These are phyloP conservation scores for Agarophyton chilense DNA, from an alignment of 23 red algal genomes.

Conservation along the genomic window DNA sequence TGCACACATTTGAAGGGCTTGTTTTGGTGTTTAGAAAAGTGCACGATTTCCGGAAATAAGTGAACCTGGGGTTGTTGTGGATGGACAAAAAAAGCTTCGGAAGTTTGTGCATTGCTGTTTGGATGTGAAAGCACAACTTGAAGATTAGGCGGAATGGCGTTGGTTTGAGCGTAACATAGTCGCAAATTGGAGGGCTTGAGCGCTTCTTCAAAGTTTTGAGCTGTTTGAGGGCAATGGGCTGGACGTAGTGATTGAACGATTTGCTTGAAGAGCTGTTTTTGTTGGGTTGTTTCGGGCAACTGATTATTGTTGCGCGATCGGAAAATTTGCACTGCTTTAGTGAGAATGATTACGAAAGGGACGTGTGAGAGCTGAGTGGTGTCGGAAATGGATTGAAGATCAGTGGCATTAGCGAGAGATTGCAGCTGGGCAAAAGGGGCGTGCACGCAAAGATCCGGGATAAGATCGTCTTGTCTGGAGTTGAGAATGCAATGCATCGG, in stretches of 20 bases:
- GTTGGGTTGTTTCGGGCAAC: constrained; percentile 14
- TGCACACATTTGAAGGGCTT: neutral
- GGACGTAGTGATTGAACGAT: constrained; percentile 41
- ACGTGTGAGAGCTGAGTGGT: constrained; percentile 59
- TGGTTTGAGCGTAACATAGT: constrained; percentile 32
- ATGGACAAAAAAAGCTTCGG: neutral
- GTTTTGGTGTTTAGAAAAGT: neutral
- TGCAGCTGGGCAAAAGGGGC: constrained; percentile 76
- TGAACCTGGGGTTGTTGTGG: neutral
- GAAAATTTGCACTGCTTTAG: constrained; percentile 60
- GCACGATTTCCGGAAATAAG: constrained; percentile 31
- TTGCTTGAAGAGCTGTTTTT: constrained; percentile 38
- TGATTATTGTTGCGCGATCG: constrained; percentile 14
- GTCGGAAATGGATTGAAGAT: constrained; percentile 50
- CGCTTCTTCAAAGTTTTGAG: constrained; percentile 82
- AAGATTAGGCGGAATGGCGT: neutral
- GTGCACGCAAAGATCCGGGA: constrained; percentile 66
- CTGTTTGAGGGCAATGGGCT: constrained; percentile 32
- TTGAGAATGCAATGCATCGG: constrained; percentile 76
- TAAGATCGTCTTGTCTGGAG: constrained; percentile 25
- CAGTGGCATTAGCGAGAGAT: constrained; percentile 13
- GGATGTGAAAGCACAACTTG: neutral
- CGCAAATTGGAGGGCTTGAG: constrained; percentile 64
- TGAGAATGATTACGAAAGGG: constrained; percentile 81
- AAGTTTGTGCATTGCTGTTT: neutral